Percentiles rank a stretch among this genome's conserved stretches.
These are phyloP conservation scores for Rosa lucieae DNA, from an alignment of 306 rosid genomes.

Conservation along the genomic window DNA sequence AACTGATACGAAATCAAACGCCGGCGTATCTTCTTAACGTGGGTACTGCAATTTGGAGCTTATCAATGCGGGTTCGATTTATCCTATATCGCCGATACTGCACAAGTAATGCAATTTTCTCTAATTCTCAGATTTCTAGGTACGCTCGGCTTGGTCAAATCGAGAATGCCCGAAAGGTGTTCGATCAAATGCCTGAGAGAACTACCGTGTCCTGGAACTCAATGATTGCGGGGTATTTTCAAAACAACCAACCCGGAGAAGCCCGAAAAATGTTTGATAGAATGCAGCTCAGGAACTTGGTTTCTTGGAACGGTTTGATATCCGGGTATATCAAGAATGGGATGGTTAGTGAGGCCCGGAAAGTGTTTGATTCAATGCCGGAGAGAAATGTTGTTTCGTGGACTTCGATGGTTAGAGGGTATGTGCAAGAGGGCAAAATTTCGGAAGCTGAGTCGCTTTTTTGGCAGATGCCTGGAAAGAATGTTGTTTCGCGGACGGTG, in stretches of 20 bases:
- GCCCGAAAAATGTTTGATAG: slow-evolving; percentile 42
- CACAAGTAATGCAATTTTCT: background rate
- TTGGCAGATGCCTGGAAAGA: slow-evolving; percentile 26
- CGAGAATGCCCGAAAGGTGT: slow-evolving; percentile 44
- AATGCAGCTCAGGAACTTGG: slow-evolving; percentile 41
- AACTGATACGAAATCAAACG: background rate
- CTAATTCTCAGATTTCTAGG: slow-evolving; percentile 24
- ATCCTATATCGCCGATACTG: background rate
- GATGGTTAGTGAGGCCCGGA: slow-evolving; percentile 10
- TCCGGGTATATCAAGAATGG: slow-evolving; percentile 8
- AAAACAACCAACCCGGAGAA: slow-evolving; percentile 37
- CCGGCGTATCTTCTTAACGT: too few relatives aligned
- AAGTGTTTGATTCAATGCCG: slow-evolving; percentile 21
- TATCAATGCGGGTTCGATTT: background rate
- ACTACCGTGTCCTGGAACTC: slow-evolving; percentile 48
- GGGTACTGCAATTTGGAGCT: background rate
- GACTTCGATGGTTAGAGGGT: slow-evolving; percentile 61
- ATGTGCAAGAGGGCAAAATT: slow-evolving; percentile 17
- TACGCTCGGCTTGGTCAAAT: slow-evolving; percentile 36
- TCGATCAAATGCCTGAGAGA: slow-evolving; percentile 45
- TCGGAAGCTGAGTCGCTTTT: slow-evolving; percentile 3
- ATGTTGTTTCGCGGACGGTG: slow-evolving; percentile 39
- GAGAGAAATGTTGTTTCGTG: slow-evolving; percentile 56
- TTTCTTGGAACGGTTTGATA: slow-evolving; percentile 47
- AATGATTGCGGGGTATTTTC: slow-evolving; percentile 50